Evolutionary conservation across 2,329 filamentous ascomycete species (phyloP).

Genomic region (Fusarium subtropicale): DNA sequence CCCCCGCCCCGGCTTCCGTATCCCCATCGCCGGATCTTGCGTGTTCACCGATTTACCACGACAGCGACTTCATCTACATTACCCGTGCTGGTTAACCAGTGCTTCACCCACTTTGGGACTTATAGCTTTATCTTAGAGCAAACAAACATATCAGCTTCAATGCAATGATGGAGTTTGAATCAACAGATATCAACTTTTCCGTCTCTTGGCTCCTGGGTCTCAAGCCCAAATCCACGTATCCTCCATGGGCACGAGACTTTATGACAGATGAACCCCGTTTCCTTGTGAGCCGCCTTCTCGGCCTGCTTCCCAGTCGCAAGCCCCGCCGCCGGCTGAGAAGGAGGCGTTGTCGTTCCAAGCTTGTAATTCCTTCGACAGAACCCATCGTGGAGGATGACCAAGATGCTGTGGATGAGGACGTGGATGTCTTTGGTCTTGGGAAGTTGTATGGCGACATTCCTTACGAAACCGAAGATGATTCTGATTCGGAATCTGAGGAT

Average conservation of each 20-base stretch:
- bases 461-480: conserved; percentile 39
- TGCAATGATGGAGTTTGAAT: conserved; percentile 47
- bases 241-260: conserved; percentile 44
- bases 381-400: conserved; percentile 20
- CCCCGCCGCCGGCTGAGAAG: conserved; percentile 36
- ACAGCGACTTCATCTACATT: conserved; percentile 14
- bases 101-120: conserved; percentile 26
- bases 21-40: conserved; percentile 26
- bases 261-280: conserved; percentile 47
- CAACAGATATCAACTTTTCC: conserved; percentile 45
- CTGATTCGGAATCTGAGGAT: conserved; percentile 39
- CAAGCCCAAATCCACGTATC: conserved; percentile 42
- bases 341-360: conserved; percentile 35
- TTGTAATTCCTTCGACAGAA: conserved; percentile 23
- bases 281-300: conserved; percentile 48
- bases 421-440: conserved; percentile 40
- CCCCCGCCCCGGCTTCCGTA: conserved; percentile 38
- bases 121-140: conserved; percentile 40
- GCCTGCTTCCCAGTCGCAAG: conserved; percentile 43
- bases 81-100: conserved; percentile 25
- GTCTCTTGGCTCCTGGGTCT: conserved; percentile 49
- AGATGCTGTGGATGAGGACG: conserved; percentile 25
- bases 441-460: conserved; percentile 43
- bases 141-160: conserved; percentile 34
- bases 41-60: conserved; percentile 9